Conservation (phyloP, 1,139 yeast genomes). For the Taphrina confusa region DNA sequence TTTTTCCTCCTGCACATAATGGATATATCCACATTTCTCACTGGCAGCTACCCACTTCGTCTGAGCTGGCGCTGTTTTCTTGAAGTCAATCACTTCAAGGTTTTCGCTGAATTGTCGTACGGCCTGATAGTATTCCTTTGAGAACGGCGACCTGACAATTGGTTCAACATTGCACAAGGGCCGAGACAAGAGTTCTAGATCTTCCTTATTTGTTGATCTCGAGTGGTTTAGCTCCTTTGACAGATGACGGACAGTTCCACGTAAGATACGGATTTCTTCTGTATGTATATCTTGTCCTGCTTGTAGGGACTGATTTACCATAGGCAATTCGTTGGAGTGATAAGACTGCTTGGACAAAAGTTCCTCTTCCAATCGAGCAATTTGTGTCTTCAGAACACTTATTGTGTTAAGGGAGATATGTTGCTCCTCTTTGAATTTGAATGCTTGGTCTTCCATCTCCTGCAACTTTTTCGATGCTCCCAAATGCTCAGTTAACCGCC, state of each 20-base stretch:
- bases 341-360: neutral
- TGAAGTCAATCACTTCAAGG: neutral
- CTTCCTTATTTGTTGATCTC: neutral
- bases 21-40: neutral
- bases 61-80: neutral
- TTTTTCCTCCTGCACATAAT: slow-evolving; percentile 1
- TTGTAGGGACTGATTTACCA: too few relatives aligned
- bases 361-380: neutral
- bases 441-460: neutral
- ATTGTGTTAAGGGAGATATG: neutral
- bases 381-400: neutral
- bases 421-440: neutral
- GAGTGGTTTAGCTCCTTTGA: neutral
- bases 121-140: too few relatives aligned
- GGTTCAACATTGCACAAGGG: neutral
- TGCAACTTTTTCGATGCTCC: neutral
- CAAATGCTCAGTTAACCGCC: slow-evolving; percentile 15
- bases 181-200: neutral
- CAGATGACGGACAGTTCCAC: neutral
- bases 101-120: neutral
- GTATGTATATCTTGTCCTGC: neutral
- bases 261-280: slow-evolving; percentile 3
- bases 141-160: neutral
- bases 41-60: neutral
- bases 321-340: neutral